A percentile compares a stretch with the other conserved stretches of the same genome.
Conservation (phyloP, 768 basidiomycete species). For the Psilocybe cubensis region DNA sequence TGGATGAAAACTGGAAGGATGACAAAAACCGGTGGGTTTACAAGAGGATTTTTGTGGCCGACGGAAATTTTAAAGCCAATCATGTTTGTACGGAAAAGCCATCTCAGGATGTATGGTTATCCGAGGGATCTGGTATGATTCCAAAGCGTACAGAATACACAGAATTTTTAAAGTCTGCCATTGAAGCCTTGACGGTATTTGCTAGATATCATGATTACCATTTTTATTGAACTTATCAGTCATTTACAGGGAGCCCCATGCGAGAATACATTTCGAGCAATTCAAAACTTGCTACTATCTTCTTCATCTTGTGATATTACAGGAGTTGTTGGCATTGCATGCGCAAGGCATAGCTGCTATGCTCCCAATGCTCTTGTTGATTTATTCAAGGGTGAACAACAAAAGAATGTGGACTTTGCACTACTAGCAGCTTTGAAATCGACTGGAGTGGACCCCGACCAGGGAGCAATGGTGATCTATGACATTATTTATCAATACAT, state of each 20-base stretch:
- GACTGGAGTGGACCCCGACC: constrained; percentile 9
- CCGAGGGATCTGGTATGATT: constrained; percentile 19
- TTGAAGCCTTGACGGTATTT: constrained; percentile 15
- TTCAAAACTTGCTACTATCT: constrained; percentile 3
- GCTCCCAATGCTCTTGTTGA: constrained; percentile 18
- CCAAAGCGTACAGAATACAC: constrained; percentile 9
- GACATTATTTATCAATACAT: constrained; percentile 4
- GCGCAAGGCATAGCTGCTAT: constrained; percentile 22
- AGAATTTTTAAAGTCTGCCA: constrained; percentile 8
- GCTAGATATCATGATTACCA: not conserved
- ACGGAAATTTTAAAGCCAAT: constrained; percentile 26
- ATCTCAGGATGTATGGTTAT: constrained; percentile 18
- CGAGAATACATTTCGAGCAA: constrained; percentile 17
- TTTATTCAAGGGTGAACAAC: constrained; percentile 25
- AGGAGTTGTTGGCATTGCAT: constrained; percentile 16
- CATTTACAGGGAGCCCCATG: constrained; percentile 16
- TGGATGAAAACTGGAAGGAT: constrained; percentile 4
- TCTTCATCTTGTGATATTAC: constrained; percentile 17
- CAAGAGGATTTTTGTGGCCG: constrained; percentile 5
- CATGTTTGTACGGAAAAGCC: constrained; percentile 12
- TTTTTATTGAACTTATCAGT: not conserved
- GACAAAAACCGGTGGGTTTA: constrained; percentile 1
- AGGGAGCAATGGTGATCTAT: constrained; percentile 8
- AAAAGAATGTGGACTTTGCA: constrained; percentile 25
- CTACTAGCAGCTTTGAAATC: constrained; percentile 8